phyloP scores from a whole-genome alignment of 495 filamentous ascomycete species.

The Penicillium mononematosum region DNA sequence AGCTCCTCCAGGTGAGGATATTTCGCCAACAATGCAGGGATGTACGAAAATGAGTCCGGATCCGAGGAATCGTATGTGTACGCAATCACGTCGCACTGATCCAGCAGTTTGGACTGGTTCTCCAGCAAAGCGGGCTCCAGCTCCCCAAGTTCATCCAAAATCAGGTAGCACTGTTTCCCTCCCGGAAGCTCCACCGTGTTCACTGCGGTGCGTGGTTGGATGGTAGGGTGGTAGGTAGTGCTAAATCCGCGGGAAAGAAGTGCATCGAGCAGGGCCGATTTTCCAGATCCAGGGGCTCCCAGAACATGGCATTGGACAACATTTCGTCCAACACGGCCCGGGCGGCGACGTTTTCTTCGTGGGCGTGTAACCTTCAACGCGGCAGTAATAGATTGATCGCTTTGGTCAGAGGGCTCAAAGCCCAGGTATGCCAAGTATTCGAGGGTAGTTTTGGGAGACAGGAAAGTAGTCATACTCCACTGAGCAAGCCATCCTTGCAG shows the following conservation, averaged over 20 bases:
- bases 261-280: constrained; percentile 83
- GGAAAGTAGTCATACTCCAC: constrained; percentile 99
- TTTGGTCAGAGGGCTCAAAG: constrained; percentile 69
- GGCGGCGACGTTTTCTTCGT: constrained; percentile 75
- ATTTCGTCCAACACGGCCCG: constrained; percentile 84
- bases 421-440: constrained; percentile 95
- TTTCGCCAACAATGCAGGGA: constrained; percentile 73
- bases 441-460: constrained; percentile 89
- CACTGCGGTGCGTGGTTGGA: constrained; percentile 87
- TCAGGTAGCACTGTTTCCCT: constrained; percentile 95
- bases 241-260: constrained; percentile 88
- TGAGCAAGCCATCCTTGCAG: constrained; percentile 97
- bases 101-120: constrained; percentile 85
- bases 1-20: constrained; percentile 82
- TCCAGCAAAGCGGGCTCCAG: constrained; percentile 90
- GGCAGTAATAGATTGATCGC: constrained; percentile 64
- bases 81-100: constrained; percentile 88
- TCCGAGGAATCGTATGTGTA: constrained; percentile 97
- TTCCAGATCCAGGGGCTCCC: constrained; percentile 78
- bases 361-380: constrained; percentile 91
- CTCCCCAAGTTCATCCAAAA: constrained; percentile 93
- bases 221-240: constrained; percentile 86
- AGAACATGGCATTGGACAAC: constrained; percentile 97
- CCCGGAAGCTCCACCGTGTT: constrained; percentile 96
- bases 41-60: constrained; percentile 89